Base-by-base conservation (phyloP, 805 yeast species). In the Candida glaebosa region DNA sequence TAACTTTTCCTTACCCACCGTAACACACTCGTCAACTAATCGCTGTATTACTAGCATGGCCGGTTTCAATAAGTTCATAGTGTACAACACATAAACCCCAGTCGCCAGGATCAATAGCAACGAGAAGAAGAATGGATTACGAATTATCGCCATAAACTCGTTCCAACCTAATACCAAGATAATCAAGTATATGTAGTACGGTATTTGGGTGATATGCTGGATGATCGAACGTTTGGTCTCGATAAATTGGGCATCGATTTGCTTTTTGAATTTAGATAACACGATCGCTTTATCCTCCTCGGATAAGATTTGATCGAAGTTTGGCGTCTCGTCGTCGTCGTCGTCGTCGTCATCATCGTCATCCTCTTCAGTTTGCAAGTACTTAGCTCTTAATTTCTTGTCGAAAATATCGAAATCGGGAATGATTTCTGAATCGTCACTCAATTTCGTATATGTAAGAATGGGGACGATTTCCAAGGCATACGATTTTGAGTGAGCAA, bases 131-230 rank as follows among this genome's bases (percentile, higher is more conserved):
- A 91, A 53, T 39, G 99, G 97, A 57, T 87, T 90, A 48, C 95
- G 76, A 34, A 93, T 56, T 14, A 93, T 78, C 7, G 93, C 84
- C 84, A 89, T 77, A 50, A 93, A 83, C 69, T 93, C 97, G 61
- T 90, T 90, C 96, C 96, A 93, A 7, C 99, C 99, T 17, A 93
- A 69, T 3, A 86, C 80, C 2, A 84, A 60, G 18, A 93, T 66
- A 10, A 91, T 56, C 8, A 79, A 65, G 64, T 87, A 89, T 43
- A 93, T 79, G 69, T 84, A 93, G 49, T 81, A 69, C 3, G 99
- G 99, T 43, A 93, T 84, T 44, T 83, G 81, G 0, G 96, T 79
- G 9, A 81, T 76, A 37, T 84, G 82, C 47, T 82, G 84, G 36
- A 89, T 75, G 40, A 87, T 81, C 2, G 96, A 85, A 49, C 97